phyloP scores from a whole-genome alignment of 139 green algal species.

The Diplosphaera chodatii region DNA sequence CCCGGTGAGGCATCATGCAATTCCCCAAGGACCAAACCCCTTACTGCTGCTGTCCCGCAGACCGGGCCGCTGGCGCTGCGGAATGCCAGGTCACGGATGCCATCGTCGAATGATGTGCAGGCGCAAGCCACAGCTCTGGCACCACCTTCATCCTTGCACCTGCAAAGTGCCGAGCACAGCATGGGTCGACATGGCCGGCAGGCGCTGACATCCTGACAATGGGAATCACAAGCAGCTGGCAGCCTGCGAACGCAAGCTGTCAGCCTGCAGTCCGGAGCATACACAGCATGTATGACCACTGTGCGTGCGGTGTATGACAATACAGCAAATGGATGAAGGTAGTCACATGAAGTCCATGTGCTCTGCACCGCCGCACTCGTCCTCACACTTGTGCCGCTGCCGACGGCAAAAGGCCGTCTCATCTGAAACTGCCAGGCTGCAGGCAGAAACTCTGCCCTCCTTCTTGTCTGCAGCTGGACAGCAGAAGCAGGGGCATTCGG shows the following conservation, averaged over 20 bases:
- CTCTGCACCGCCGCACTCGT: neutral
- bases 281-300: no score
- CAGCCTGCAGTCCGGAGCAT: no score
- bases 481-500: neutral
- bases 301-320: neutral
- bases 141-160: neutral
- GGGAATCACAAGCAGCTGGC: no score
- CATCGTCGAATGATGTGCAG: neutral
- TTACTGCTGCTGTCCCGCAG: neutral
- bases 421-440: neutral
- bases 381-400: neutral
- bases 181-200: no score
- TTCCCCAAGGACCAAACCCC: no score
- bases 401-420: neutral
- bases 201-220: no score
- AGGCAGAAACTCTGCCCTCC: neutral
- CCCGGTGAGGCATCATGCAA: no score
- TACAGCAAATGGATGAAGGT: neutral
- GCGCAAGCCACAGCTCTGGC: neutral
- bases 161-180: neutral
- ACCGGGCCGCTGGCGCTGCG: neutral
- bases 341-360: neutral
- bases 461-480: neutral
- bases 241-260: no score
- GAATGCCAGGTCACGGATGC: neutral